These are phyloP conservation scores for Isabelozyma gotoi DNA, from an alignment of 805 yeast species.

Conservation along the genomic window DNA sequence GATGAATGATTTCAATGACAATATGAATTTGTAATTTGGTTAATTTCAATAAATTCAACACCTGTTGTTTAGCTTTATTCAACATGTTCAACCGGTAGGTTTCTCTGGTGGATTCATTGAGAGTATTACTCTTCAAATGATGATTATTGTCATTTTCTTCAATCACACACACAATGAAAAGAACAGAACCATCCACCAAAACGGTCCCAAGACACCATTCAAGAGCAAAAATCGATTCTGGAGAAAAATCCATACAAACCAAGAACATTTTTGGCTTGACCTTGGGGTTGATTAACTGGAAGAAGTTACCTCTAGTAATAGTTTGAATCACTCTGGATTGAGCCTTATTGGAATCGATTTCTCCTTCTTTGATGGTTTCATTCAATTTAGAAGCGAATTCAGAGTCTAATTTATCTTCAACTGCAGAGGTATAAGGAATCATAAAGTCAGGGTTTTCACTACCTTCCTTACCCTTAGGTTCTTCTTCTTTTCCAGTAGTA, in stretches of 20 bases:
- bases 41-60: constrained; percentile 50
- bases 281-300: constrained; percentile 46
- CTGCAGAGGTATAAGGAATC: constrained; percentile 69
- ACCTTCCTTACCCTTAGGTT: constrained; percentile 15
- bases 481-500: constrained; percentile 8
- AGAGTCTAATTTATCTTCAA: constrained; percentile 62
- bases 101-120: constrained; percentile 37
- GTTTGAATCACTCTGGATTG: constrained; percentile 67
- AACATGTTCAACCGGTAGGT: constrained; percentile 37
- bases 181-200: constrained; percentile 75
- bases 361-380: constrained; percentile 54
- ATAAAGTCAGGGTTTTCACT: constrained; percentile 27
- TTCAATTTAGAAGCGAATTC: constrained; percentile 56
- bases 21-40: constrained; percentile 74
- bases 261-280: constrained; percentile 60
- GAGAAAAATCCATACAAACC: constrained; percentile 78
- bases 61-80: constrained; percentile 44
- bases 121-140: constrained; percentile 38
- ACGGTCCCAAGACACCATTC: constrained; percentile 90
- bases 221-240: constrained; percentile 79
- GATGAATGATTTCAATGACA: constrained; percentile 72
- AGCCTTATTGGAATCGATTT: constrained; percentile 49
- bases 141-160: constrained; percentile 47
- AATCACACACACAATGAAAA: constrained; percentile 66
- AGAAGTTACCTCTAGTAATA: constrained; percentile 67